Base-by-base conservation (phyloP, 2,329 filamentous ascomycete species). In the Pyrenophora teres region DNA sequence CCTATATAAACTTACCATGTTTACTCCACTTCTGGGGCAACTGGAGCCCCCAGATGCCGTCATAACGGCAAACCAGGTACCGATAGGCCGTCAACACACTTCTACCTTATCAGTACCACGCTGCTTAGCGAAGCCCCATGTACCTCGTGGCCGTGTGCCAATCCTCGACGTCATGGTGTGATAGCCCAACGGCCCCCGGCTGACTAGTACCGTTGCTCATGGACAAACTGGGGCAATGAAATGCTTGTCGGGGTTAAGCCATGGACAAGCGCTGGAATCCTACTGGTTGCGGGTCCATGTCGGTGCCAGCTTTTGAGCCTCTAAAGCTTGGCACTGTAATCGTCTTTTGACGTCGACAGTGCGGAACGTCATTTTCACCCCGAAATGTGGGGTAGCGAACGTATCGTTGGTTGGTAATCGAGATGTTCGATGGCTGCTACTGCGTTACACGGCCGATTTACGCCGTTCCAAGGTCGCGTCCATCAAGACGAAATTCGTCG, bases 171-270 rank as follows among this genome's bases (percentile, higher is more conserved):
- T 53, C 50, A 53, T 50, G 35, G 16, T 44, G 32, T 33, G 32
- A 25, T 25, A 25, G 23, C 23, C 10, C 27, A 13, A 30, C 27
- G 27, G 27, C 27, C 27, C 27, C 27, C 27, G 27, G 50, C 30
- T 18, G 27, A 21, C 46, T 40, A 50, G 36, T 18, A 23, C 27
- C 23, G 44, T 40, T 30, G 46, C 27, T 9, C 23, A 18, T 40
- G 7, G 27, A 37, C 16, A 18, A 39, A 21, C 38, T 38, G n/a
- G 39, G 39, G 27, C 15, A 48, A 48, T 35, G 32, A 27, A 52
- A 50, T 43, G 46, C 50, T 53, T 50, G 40, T 50, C 32, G 16
- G 6, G 40, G 23, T 50, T 44, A 50, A 53, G 46, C 45, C 39
- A 44, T 19, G 4, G 3, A 2, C 15, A 47, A 43, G 44, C 27